Evolutionary conservation across 2,329 filamentous ascomycete species (phyloP).

Genomic region (Pseudopyricularia javanii): DNA sequence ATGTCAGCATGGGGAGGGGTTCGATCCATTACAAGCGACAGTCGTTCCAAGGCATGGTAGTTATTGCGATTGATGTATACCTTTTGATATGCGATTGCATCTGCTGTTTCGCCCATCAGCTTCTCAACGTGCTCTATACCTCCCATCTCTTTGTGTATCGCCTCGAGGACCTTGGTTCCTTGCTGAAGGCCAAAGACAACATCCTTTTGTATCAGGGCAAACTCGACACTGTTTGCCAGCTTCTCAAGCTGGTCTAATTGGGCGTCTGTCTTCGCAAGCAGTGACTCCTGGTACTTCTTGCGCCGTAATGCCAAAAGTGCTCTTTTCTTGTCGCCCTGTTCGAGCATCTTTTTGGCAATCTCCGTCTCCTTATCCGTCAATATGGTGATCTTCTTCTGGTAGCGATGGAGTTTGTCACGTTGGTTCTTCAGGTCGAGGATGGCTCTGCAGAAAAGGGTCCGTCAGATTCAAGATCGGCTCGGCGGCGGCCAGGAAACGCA

Average conservation of each 20-base stretch:
- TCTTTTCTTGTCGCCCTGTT: constrained; percentile 63
- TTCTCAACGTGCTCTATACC: constrained; percentile 90
- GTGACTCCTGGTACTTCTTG: constrained; percentile 92
- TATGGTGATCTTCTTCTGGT: constrained; percentile 78
- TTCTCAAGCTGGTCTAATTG: constrained; percentile 92
- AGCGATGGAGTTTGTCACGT: constrained; percentile 92
- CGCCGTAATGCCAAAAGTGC: constrained; percentile 80
- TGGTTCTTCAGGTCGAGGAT: constrained; percentile 97
- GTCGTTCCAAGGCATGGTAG: neutral
- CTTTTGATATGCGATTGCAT: constrained; percentile 83
- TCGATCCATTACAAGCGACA: neutral
- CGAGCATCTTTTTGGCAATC: constrained; percentile 73
- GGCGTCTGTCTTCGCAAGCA: constrained; percentile 78
- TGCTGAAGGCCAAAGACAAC: constrained; percentile 86
- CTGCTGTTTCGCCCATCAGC: constrained; percentile 83
- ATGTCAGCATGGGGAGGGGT: constrained; percentile 3
- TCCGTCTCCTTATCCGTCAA: constrained; percentile 81
- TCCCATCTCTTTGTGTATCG: constrained; percentile 93
- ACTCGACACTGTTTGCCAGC: constrained; percentile 81
- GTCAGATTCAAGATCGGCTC: constrained; percentile 1
- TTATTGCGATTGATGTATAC: constrained; percentile 26
- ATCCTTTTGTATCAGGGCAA: constrained; percentile 93
- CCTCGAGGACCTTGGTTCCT: constrained; percentile 76
- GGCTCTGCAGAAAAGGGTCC: constrained; percentile 43
- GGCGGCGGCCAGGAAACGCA: neutral